phyloP scores from a whole-genome alignment of 352 stramenopile species.

The Phytophthora capsici region DNA sequence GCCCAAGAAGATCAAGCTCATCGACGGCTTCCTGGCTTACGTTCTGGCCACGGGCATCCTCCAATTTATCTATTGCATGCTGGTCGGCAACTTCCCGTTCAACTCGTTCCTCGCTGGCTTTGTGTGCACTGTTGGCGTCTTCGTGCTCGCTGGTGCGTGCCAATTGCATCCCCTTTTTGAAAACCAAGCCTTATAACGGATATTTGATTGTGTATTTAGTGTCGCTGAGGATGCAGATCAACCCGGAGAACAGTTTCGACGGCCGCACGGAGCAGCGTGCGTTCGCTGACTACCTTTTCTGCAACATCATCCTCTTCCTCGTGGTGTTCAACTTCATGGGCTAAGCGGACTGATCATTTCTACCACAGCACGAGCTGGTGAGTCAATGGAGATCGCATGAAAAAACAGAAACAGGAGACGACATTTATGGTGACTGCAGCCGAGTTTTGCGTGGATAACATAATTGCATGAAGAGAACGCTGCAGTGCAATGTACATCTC shows the following conservation, averaged over 20 bases:
- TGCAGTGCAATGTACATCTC: not conserved
- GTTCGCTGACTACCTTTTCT: slow-evolving; percentile 93
- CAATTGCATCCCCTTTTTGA: not conserved
- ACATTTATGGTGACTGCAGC: not conserved
- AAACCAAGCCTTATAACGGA: slow-evolving; percentile 10
- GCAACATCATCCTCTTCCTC: slow-evolving; percentile 93
- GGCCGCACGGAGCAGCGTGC: slow-evolving; percentile 87
- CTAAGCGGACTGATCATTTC: slow-evolving; percentile 41
- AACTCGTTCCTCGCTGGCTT: slow-evolving; percentile 94
- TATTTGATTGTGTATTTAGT: slow-evolving; percentile 46
- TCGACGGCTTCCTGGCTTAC: slow-evolving; percentile 92
- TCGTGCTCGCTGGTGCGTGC: slow-evolving; percentile 84
- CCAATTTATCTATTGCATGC: slow-evolving; percentile 92
- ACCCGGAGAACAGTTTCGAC: slow-evolving; percentile 83
- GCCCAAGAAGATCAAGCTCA: slow-evolving; percentile 90
- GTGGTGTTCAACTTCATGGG: slow-evolving; percentile 95
- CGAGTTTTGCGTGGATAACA: slow-evolving; percentile 16
- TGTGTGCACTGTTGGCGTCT: slow-evolving; percentile 90
- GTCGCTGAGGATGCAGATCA: slow-evolving; percentile 91
- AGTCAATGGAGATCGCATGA: not conserved
- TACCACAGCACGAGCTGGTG: not conserved
- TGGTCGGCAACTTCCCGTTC: slow-evolving; percentile 92
- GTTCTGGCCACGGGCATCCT: slow-evolving; percentile 87
- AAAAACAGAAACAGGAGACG: not conserved
- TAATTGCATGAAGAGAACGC: slow-evolving; percentile 18